Conservation (phyloP, 176 grass and related monocot genomes). For the Hsuehochloa calcarea region DNA sequence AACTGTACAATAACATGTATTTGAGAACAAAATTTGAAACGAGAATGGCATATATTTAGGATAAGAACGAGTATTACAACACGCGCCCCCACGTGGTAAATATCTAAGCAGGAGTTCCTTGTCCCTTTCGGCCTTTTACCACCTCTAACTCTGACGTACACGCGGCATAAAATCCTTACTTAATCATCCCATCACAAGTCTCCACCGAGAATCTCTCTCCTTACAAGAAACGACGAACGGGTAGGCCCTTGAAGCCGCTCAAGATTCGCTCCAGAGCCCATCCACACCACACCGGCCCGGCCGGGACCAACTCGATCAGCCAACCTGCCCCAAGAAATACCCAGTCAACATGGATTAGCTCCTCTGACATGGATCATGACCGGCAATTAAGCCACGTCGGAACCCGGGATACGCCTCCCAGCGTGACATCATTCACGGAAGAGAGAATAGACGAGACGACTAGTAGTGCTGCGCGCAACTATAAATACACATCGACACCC, state of each 20-base stretch:
- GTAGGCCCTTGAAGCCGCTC: not conserved
- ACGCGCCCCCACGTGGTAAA: not conserved
- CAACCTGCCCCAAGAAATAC: not conserved
- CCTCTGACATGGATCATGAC: conserved; percentile 22
- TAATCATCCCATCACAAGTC: not conserved
- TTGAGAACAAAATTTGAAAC: too few relatives aligned
- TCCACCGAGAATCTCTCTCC: not conserved
- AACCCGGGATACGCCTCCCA: not conserved
- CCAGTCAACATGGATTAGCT: not conserved
- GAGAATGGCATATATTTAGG: too few relatives aligned
- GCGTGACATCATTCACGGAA: conserved; percentile 10
- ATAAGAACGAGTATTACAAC: too few relatives aligned
- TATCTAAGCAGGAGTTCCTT: not conserved
- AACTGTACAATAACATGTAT: too few relatives aligned
- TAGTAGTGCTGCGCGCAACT: not conserved
- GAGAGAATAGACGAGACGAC: not conserved
- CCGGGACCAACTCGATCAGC: not conserved
- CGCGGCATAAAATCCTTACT: not conserved
- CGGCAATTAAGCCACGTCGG: conserved; percentile 42
- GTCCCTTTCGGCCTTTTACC: not conserved
- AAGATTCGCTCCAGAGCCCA: conserved; percentile 33
- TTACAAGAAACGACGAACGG: not conserved
- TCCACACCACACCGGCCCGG: conserved; percentile 45
- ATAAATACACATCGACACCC: not conserved
- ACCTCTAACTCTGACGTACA: not conserved